phyloP scores from a whole-genome alignment of 495 filamentous ascomycete species.

The Neurospora hispaniola region DNA sequence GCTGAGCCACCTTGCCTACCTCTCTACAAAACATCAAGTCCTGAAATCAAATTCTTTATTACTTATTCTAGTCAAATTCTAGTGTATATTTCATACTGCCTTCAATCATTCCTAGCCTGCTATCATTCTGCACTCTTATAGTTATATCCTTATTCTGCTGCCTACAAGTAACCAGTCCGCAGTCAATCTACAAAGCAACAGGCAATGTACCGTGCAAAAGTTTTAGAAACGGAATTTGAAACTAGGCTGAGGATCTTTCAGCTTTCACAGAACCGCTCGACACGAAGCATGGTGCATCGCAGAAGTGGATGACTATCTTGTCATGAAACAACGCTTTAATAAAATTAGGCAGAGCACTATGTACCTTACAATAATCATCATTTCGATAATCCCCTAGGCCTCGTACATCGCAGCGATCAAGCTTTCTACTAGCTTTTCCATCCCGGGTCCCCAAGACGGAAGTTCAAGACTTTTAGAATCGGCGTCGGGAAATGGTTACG shows the following conservation, averaged over 20 bases:
- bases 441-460: background rate
- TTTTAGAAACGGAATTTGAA: background rate
- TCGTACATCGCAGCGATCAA: background rate
- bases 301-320: background rate
- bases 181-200: background rate
- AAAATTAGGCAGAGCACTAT: background rate
- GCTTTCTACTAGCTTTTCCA: background rate
- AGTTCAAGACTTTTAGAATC: background rate
- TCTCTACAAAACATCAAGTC: background rate
- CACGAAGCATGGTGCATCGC: background rate
- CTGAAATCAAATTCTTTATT: background rate
- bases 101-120: background rate
- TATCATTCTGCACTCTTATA: background rate
- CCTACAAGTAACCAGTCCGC: background rate
- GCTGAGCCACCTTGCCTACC: background rate
- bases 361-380: background rate
- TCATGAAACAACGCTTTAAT: background rate
- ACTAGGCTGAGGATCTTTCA: background rate
- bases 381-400: background rate
- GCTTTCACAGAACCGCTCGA: background rate
- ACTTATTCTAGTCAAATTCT: background rate
- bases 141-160: background rate
- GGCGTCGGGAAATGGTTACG: background rate
- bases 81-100: background rate
- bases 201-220: background rate